Base-by-base conservation (phyloP, 805 yeast species). In the Nakazawaea ernobii region DNA sequence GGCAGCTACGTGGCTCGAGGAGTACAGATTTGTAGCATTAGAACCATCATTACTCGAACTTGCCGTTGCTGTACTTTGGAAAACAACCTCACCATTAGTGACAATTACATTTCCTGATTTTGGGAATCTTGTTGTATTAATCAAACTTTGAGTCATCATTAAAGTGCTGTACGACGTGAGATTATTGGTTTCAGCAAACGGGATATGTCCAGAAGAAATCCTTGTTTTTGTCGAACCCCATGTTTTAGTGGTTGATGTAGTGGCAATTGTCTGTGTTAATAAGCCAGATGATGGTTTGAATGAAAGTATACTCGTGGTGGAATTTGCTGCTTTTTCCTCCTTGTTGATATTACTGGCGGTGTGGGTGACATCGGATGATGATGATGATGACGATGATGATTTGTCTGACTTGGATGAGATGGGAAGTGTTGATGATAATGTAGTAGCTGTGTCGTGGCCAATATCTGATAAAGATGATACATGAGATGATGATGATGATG, bases 161-260 rank as follows among this genome's bases (percentile, higher is more conserved):
- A 65, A 41, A 2, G 26, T 30, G 1, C 41, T 35, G 43, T 57
- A 57, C 38, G 46, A 35, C 9, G 60, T 42, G 49, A 58, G 35
- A 45, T 58, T 61, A 45, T 59, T 60, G 7, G 52, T 40, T 11
- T 32, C 24, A 1, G 68, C 69, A 35, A 52, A 57, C 28, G 71
- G 71, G 17, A 67, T 67, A 13, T 39, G 43, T n/a, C 62, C 62
- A 1, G 66, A 57, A 6, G 39, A 32, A 8, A 66, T 65, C 4
- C 55, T 46, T 39, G 53, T 42, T 28, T 37, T 27, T 33, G 43
- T 39, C 15, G 46, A 28, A 8, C 42, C 39, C 30, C 52, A 38
- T 5, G 51, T 35, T 5, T 42, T 35, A 1, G 52, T n/a, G 10
- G 47, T 36, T 4, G 52, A 35, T 9, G 45, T 29, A n/a, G 40